A percentile compares a stretch with the other conserved stretches of the same genome.
Conservation (phyloP, 768 basidiomycete genomes). For the Trametes elegans region DNA sequence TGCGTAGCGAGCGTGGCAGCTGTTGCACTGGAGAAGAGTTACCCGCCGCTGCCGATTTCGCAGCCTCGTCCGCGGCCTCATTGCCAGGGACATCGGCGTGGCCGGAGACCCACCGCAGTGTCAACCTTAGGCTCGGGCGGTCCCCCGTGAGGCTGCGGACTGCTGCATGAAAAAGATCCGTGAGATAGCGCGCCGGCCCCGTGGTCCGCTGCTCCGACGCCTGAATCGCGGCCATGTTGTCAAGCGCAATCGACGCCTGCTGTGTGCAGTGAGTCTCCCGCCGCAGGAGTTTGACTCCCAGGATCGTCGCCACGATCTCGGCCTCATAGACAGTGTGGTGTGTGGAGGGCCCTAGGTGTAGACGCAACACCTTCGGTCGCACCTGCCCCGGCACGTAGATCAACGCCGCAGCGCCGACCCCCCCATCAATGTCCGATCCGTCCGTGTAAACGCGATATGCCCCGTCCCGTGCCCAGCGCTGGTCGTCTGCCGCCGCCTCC, state of each 20-base stretch:
- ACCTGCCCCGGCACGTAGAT: no score
- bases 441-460: no score
- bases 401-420: no score
- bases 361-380: no score
- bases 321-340: conserved; percentile 33
- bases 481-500: no score
- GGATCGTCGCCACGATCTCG: conserved; percentile 28
- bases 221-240: conserved; percentile 12
- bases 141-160: not conserved
- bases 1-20: conserved; percentile 4
- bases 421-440: no score
- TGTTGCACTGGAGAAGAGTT: not conserved
- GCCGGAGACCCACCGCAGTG: conserved; percentile 12
- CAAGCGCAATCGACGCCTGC: not conserved
- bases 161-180: not conserved
- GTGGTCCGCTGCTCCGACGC: no score
- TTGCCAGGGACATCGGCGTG: conserved; percentile 3
- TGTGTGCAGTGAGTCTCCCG: not conserved
- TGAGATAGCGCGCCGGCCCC: no score
- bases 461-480: no score
- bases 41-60: not conserved
- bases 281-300: conserved; percentile 27
- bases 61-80: not conserved
- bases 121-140: not conserved
- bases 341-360: no score